Evolutionary conservation across 306 rosid species (phyloP), one percentile per base, ranked within the genome.

Genomic region (Aeschynomene evenia): DNA sequence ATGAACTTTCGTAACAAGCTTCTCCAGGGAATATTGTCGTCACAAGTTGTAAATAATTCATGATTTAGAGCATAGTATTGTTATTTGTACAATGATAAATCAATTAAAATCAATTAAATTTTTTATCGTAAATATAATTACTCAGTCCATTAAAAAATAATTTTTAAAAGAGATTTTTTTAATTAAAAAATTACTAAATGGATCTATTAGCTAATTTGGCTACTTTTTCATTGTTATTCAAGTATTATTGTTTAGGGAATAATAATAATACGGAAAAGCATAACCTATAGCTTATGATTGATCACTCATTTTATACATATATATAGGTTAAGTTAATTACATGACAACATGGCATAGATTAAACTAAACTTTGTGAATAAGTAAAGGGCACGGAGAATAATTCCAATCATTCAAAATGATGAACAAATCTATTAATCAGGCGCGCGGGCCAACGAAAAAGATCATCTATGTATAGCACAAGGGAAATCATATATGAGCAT

Each of bases 221-320:
- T n/a, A n/a, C n/a, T n/a, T n/a, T n/a, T n/a, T n/a, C n/a, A n/a
- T n/a, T n/a, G n/a, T n/a, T n/a, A n/a, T n/a, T n/a, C n/a, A n/a
- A n/a, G n/a, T n/a, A n/a, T n/a, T n/a, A n/a, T n/a, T n/a, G n/a
- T n/a, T n/a, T n/a, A n/a, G n/a, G 5, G 4, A 28, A 28, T 28
- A 28, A 28, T 14, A 56, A 21, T 46, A 9, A 46, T 29, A 14
- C 16, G 26, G 31, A 66, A 58, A 50, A 63, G 52, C 11, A 63
- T 29, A 26, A 3, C 24, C 3, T 3, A 22, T 14, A 7, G 55
- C 13, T 40, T 13, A 36, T 66, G 33, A 39, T 65, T 43, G 40
- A 49, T 55, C 12, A 43, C 43, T 73, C n/a, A 65, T 74, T 42
- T n/a, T n/a, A n/a, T n/a, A n/a, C 28, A 29, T 54, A 15, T 74